Conservation (phyloP, 2,329 filamentous ascomycete species). For the Exserohilum rostratum region DNA sequence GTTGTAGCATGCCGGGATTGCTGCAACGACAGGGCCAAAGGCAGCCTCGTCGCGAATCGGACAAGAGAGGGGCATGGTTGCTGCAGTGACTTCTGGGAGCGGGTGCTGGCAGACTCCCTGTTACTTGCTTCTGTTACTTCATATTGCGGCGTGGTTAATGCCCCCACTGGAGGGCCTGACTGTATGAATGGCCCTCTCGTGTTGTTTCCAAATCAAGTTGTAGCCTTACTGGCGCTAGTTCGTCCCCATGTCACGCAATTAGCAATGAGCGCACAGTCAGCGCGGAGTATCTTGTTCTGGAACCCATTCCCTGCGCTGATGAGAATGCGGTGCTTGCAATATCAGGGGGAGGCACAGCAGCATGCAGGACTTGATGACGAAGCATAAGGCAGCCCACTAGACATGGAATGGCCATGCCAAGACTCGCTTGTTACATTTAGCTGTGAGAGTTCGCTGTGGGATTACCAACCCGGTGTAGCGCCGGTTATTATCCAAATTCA, state of each 20-base stretch:
- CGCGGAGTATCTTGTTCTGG: no score
- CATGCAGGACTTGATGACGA: neutral
- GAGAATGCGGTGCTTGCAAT: neutral
- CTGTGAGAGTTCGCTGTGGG: neutral
- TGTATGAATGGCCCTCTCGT: neutral
- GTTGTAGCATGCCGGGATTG: constrained; percentile 12
- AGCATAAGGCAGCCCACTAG: neutral
- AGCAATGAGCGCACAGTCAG: no score
- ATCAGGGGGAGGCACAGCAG: neutral
- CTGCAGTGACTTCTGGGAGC: neutral
- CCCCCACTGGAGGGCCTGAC: neutral
- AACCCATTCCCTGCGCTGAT: no score
- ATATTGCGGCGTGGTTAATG: neutral
- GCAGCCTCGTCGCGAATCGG: constrained; percentile 1
- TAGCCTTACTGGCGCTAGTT: neutral
- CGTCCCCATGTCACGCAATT: neutral
- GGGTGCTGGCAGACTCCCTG: neutral
- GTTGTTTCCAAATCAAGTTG: neutral
- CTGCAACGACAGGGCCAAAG: constrained; percentile 14
- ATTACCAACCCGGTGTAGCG: neutral
- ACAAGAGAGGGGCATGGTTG: constrained; percentile 5
- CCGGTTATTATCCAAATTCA: constrained; percentile 1
- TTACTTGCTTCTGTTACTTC: neutral
- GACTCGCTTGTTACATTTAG: neutral
- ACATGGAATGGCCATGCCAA: neutral